Evolutionary conservation across 208 protist species (phyloP).

Genomic region (Novymonas esmeraldas): DNA sequence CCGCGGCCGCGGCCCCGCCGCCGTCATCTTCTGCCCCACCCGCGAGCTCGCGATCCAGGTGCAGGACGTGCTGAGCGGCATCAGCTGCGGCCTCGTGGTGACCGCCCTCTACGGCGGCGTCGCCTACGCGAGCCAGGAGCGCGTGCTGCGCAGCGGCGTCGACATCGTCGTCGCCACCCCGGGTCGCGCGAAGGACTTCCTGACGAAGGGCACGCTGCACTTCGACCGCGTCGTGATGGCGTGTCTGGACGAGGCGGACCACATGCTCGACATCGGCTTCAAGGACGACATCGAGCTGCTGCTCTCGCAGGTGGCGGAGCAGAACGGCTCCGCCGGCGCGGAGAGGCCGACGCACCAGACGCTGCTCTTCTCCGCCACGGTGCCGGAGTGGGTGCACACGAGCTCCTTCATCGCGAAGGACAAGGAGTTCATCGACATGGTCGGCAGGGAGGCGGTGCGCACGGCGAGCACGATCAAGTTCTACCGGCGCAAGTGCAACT

Average conservation of each 20-base stretch:
- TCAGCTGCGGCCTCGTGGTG: conserved; percentile 94
- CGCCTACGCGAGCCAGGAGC: conserved; percentile 92
- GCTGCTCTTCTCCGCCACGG: conserved; percentile 94
- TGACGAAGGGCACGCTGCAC: conserved; percentile 95
- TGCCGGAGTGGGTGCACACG: conserved; percentile 92
- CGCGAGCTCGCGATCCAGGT: conserved; percentile 99
- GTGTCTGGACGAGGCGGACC: conserved; percentile 99
- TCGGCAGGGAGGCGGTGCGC: conserved; percentile 93
- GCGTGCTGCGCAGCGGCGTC: conserved; percentile 94
- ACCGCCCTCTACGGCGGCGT: conserved; percentile 94
- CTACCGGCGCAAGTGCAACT: conserved; percentile 91
- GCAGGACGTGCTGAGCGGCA: conserved; percentile 90
- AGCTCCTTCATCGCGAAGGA: conserved; percentile 80
- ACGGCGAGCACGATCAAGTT: conserved; percentile 91
- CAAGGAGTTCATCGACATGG: conserved; percentile 95
- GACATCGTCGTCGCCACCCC: conserved; percentile 99
- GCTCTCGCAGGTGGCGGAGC: conserved; percentile 89
- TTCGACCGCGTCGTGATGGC: conserved; percentile 93
- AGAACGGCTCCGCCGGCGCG: conserved; percentile 89
- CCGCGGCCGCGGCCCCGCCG: conserved; percentile 84
- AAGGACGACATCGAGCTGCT: conserved; percentile 96
- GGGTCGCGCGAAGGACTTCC: conserved; percentile 98
- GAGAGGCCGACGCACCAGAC: conserved; percentile 85
- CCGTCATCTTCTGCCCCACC: conserved; percentile 97
- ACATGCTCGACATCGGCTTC: conserved; percentile 99